Base-by-base conservation (phyloP, 2,329 filamentous ascomycete genomes). In the Xylaria sp. region DNA sequence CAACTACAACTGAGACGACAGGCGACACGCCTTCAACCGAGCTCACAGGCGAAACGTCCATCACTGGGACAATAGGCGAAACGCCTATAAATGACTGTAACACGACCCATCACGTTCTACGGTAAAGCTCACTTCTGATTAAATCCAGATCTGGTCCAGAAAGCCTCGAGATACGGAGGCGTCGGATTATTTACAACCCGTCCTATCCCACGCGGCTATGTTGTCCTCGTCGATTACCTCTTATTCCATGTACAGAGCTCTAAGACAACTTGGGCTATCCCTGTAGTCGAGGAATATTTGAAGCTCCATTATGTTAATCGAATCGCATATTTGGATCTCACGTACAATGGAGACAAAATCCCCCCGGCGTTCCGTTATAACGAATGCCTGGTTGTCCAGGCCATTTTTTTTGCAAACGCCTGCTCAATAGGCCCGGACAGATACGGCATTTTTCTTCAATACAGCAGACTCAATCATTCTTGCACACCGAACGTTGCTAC, bases 381-480 rank as follows among this genome's bases (percentile, higher is more conserved):
- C n/a, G n/a, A n/a, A n/a, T n/a, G n/a, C n/a, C n/a, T n/a, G n/a
- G n/a, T 17, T 22, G 9, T n/a, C 20, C 25, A 27, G 4, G 33
- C 38, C 9, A 31, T 45, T 15, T 39, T 39, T 15, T 13, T 5
- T 17, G 17, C 38, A 17, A 39, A 39, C 38, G 3, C 13, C 15
- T 39, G 15, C 38, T 2, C 11, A 4, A 17, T 17, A n/a, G 13
- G 11, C 15, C 3, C 4, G 9, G 1, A 25, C 3, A 11, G 20
- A 25, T 11, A 9, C 20, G 45, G 25, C 6, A 29, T 49, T 9
- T 49, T 17, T 17, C 45, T 17, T 17, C 39, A 20, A 17, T 39
- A 29, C 31, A 50, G 44, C 45, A 29, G 33, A 22, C 0, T 59
- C 15, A 50, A 59, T 39, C 44, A 59, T 50, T 50, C 56, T 39